Conservation (phyloP, 2,329 filamentous ascomycete species). For the Clarireedia monteithiana region DNA sequence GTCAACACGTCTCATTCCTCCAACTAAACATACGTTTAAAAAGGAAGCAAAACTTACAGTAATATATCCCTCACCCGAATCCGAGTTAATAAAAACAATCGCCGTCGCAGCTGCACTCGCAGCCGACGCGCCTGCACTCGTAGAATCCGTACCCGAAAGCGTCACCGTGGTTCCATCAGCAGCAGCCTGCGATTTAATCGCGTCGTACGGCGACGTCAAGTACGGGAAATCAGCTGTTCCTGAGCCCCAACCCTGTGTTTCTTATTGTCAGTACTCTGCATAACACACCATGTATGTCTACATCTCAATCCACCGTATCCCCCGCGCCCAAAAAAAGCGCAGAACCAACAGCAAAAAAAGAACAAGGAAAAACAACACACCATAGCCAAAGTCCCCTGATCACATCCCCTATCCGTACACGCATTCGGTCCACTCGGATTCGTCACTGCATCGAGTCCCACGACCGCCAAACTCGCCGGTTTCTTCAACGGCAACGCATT, state of each 20-base stretch:
- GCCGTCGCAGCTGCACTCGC: constrained; percentile 49
- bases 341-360: not conserved
- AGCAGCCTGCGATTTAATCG: constrained; percentile 50
- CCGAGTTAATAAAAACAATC: constrained; percentile 58
- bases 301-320: too few species aligned
- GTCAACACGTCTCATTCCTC: too few species aligned
- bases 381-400: constrained; percentile 57
- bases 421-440: constrained; percentile 56
- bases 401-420: constrained; percentile 54
- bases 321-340: too few species aligned
- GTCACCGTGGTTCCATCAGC: constrained; percentile 45
- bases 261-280: too few species aligned
- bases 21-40: too few species aligned
- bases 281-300: too few species aligned
- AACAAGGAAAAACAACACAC: constrained; percentile 27
- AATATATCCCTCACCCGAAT: constrained; percentile 62
- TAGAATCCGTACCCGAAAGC: constrained; percentile 46
- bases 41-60: constrained; percentile 13
- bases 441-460: constrained; percentile 55
- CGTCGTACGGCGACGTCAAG: constrained; percentile 39
- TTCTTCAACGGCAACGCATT: constrained; percentile 48
- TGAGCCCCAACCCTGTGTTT: constrained; percentile 3
- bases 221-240: constrained; percentile 32
- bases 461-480: constrained; percentile 46
- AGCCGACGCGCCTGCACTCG: constrained; percentile 18